These are phyloP conservation scores for Ceratocystis ficicola DNA, from an alignment of 2,329 filamentous ascomycete genomes.

Conservation along the genomic window DNA sequence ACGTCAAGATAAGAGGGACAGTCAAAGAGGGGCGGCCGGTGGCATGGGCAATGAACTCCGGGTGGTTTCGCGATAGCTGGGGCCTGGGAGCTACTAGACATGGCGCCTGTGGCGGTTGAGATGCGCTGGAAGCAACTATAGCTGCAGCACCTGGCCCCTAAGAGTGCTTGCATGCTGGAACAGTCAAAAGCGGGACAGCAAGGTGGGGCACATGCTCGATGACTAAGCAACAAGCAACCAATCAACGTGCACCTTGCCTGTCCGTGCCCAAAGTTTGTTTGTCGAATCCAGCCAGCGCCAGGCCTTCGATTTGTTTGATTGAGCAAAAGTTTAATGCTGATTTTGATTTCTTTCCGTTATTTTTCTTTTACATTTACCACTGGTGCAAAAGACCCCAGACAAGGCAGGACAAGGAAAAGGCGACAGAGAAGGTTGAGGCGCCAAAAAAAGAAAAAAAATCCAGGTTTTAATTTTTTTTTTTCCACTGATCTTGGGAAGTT, in stretches of 20 bases:
- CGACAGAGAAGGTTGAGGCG: too few relatives aligned
- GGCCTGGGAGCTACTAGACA: not conserved
- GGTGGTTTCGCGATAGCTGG: too few relatives aligned
- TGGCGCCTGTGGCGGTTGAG: too few relatives aligned
- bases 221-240: slow-evolving; percentile 16
- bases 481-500: too few relatives aligned
- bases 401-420: too few relatives aligned
- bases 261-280: slow-evolving; percentile 18
- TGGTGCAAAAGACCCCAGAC: not conserved
- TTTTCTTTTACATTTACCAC: slow-evolving; percentile 13
- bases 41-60: too few relatives aligned
- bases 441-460: too few relatives aligned
- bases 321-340: slow-evolving; percentile 9
- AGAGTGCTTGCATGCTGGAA: too few relatives aligned
- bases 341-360: slow-evolving; percentile 10
- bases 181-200: not conserved
- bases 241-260: slow-evolving; percentile 10
- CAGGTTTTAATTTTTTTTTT: too few relatives aligned
- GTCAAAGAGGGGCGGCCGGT: not conserved
- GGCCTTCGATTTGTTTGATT: slow-evolving; percentile 3
- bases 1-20: not conserved
- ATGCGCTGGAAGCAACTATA: too few relatives aligned
- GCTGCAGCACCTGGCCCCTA: too few relatives aligned
- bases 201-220: slow-evolving; percentile 15
- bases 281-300: slow-evolving; percentile 12